These are phyloP conservation scores for Penicillium sp. DNA, from an alignment of 2,329 filamentous ascomycete species.

Conservation along the genomic window DNA sequence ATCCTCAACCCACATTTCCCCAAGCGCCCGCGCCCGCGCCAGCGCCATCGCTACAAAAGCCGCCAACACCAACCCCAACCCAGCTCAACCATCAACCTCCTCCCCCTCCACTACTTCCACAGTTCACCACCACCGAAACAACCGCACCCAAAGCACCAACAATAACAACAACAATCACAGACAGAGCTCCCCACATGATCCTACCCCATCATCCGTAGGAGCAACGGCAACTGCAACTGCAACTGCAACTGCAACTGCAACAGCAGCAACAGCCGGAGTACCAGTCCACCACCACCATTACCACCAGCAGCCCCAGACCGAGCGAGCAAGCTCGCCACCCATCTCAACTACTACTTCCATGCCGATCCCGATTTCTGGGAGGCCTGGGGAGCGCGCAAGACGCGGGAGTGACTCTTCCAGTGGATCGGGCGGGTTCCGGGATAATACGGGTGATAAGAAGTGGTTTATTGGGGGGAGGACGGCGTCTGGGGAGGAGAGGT, in stretches of 20 bases:
- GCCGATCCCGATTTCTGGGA: slow-evolving; percentile 38
- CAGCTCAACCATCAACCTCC: slow-evolving; percentile 20
- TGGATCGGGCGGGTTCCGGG: slow-evolving; percentile 47
- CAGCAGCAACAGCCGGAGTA: slow-evolving; percentile 9
- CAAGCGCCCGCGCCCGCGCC: slow-evolving; percentile 44
- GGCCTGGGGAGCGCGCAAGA: slow-evolving; percentile 39
- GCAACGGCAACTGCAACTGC: too few species aligned
- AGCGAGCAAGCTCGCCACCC: slow-evolving; percentile 34
- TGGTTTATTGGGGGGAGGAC: slow-evolving; percentile 52
- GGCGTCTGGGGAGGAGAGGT: slow-evolving; percentile 47
- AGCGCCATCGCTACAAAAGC: slow-evolving; percentile 50
- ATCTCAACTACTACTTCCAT: slow-evolving; percentile 32
- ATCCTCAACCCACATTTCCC: slow-evolving; percentile 41
- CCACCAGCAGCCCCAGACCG: too few species aligned
- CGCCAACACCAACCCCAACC: slow-evolving; percentile 29
- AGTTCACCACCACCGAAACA: background rate
- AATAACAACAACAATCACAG: slow-evolving; percentile 10
- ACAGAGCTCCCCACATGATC: too few species aligned
- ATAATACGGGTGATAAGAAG: slow-evolving; percentile 47
- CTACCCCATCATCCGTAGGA: too few species aligned
- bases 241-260: too few species aligned
- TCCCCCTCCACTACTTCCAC: background rate
- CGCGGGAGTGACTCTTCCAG: slow-evolving; percentile 48
- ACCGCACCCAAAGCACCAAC: slow-evolving; percentile 12
- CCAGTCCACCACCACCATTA: slow-evolving; percentile 37